A percentile compares a stretch with the other conserved stretches of the same genome.
These are phyloP conservation scores for Durotheca rogersii DNA, from an alignment of 495 filamentous ascomycete species.

Conservation along the genomic window DNA sequence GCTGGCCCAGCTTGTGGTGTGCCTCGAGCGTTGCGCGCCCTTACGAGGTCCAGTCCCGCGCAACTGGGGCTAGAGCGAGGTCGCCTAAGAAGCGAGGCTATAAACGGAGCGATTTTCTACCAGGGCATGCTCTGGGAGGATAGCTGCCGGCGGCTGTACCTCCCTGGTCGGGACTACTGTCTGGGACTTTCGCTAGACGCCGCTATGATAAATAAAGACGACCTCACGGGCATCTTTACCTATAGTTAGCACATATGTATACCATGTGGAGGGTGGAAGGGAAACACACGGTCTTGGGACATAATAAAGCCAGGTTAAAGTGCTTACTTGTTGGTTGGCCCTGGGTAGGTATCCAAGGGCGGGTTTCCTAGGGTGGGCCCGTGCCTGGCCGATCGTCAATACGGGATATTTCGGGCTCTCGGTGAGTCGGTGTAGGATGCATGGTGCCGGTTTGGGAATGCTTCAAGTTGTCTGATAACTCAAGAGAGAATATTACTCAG, in stretches of 20 bases:
- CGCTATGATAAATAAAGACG: background rate
- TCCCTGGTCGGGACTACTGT: conserved; percentile 11
- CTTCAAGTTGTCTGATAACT: conserved; percentile 1
- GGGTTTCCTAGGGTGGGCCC: conserved; percentile 18
- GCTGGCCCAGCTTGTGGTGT: conserved; percentile 23
- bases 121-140: conserved; percentile 10
- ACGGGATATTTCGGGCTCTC: conserved; percentile 1
- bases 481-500: conserved; percentile 13
- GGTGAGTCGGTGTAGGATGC: conserved; percentile 16
- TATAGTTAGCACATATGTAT: background rate
- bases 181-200: conserved; percentile 6
- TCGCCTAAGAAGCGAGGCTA: conserved; percentile 12
- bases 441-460: conserved; percentile 1
- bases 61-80: conserved; percentile 15
- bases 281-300: background rate
- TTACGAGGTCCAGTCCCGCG: conserved; percentile 7
- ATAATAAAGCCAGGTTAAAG: conserved; percentile 18
- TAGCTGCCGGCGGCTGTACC: background rate
- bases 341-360: too few species aligned
- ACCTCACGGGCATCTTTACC: conserved; percentile 1
- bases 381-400: conserved; percentile 18
- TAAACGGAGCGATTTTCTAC: conserved; percentile 14
- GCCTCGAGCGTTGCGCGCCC: conserved; percentile 2
- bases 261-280: background rate
- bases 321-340: conserved; percentile 21